Evolutionary conservation across 2,329 filamentous ascomycete genomes (phyloP).

Genomic region (Camillea tinctor): DNA sequence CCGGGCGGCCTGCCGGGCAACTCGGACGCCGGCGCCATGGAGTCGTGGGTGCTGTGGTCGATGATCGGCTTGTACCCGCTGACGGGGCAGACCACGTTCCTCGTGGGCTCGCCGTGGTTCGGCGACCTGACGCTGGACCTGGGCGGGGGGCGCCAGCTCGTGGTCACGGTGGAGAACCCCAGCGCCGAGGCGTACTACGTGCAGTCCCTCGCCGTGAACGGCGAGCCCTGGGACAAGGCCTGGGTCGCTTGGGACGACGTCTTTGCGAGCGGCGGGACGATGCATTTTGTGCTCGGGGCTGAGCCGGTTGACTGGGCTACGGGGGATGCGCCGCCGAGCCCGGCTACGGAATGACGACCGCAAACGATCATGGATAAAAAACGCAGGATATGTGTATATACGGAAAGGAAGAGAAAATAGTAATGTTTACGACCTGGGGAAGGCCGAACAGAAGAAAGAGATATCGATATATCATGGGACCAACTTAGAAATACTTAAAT

Average conservation of each 20-base stretch:
- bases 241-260: conserved; percentile 68
- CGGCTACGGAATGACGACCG: conserved; percentile 39
- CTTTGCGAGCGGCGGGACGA: conserved; percentile 60
- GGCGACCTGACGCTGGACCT: conserved; percentile 57
- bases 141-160: conserved; percentile 51
- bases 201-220: conserved; percentile 66
- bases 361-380: too few relatives aligned
- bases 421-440: too few relatives aligned
- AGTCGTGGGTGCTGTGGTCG: conserved; percentile 67
- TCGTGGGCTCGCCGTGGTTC: conserved; percentile 65
- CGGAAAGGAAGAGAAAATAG: background rate
- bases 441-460: too few relatives aligned
- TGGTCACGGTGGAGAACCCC: conserved; percentile 53
- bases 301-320: conserved; percentile 55
- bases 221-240: conserved; percentile 57
- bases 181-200: conserved; percentile 56
- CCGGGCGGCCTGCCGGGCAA: conserved; percentile 64
- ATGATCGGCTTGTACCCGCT: conserved; percentile 69
- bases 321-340: conserved; percentile 60
- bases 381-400: background rate
- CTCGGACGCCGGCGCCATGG: conserved; percentile 71
- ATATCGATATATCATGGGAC: too few relatives aligned
- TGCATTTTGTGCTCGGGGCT: conserved; percentile 63
- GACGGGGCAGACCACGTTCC: conserved; percentile 66
- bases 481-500: too few relatives aligned